These are phyloP conservation scores for Calonectria honghensis DNA, from an alignment of 2,329 filamentous ascomycete genomes.

Conservation along the genomic window DNA sequence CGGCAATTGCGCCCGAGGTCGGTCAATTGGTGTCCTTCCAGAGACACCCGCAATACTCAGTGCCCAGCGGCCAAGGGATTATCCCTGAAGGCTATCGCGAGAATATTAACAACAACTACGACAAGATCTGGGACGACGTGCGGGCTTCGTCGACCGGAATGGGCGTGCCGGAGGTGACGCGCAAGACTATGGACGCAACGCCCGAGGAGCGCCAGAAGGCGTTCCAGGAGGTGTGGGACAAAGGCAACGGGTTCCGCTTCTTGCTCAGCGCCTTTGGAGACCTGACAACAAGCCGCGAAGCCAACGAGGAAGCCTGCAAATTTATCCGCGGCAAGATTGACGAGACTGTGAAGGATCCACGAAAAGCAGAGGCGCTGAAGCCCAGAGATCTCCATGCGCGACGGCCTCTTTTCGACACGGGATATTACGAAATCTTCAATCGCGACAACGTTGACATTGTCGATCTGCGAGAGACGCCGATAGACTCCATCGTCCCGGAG, in stretches of 20 bases:
- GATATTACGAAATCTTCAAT: slow-evolving; percentile 71
- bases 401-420: slow-evolving; percentile 60
- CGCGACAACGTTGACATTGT: slow-evolving; percentile 67
- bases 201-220: slow-evolving; percentile 56
- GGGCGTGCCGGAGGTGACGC: slow-evolving; percentile 53
- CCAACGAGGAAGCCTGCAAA: slow-evolving; percentile 52
- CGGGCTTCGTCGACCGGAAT: slow-evolving; percentile 53
- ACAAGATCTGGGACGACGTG: slow-evolving; percentile 54
- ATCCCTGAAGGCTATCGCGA: slow-evolving; percentile 38
- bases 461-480: slow-evolving; percentile 65
- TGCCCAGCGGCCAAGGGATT: slow-evolving; percentile 32
- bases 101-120: slow-evolving; percentile 53
- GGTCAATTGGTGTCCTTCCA: slow-evolving; percentile 47
- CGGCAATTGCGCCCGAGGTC: slow-evolving; percentile 32
- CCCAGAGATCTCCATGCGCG: slow-evolving; percentile 44
- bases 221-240: slow-evolving; percentile 57
- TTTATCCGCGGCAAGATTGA: slow-evolving; percentile 52
- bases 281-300: slow-evolving; percentile 43
- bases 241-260: slow-evolving; percentile 57
- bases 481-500: slow-evolving; percentile 60
- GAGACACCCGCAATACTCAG: slow-evolving; percentile 44
- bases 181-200: slow-evolving; percentile 53
- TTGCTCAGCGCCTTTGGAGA: slow-evolving; percentile 55
- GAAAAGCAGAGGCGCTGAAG: slow-evolving; percentile 46
- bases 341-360: slow-evolving; percentile 49